Evolutionary conservation across 106 monocot genomes (phyloP).

Genomic region (Iris macrosiphon): DNA sequence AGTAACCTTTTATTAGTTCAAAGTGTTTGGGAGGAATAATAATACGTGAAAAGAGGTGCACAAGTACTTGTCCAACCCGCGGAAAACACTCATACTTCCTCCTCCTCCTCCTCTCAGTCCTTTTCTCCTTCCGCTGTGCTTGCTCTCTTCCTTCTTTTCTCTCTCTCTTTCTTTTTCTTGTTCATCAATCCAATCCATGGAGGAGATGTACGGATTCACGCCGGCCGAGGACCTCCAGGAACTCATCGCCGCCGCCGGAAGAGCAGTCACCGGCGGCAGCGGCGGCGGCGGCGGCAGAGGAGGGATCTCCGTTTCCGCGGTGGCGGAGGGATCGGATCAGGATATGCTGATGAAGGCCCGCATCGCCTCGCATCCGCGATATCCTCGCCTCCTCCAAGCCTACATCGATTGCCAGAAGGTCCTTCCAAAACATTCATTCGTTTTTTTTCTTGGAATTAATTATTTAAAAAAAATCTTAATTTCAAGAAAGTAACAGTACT

Average conservation of each 20-base stretch:
- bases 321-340: neutral
- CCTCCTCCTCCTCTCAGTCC: too few relatives aligned
- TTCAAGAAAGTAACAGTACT: too few relatives aligned
- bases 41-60: too few relatives aligned
- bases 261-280: conserved; percentile 3
- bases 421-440: neutral
- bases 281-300: conserved; percentile 6
- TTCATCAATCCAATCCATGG: too few relatives aligned
- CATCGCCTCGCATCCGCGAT: conserved; percentile 56
- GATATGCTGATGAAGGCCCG: conserved; percentile 26
- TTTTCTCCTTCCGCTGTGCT: too few relatives aligned
- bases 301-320: neutral
- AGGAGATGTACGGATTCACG: conserved; percentile 13
- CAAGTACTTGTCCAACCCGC: too few relatives aligned
- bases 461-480: too few relatives aligned
- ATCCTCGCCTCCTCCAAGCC: conserved; percentile 46
- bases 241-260: neutral
- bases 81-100: too few relatives aligned
- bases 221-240: neutral
- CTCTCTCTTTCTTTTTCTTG: too few relatives aligned
- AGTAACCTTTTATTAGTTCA: too few relatives aligned
- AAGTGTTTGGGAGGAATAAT: too few relatives aligned
- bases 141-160: too few relatives aligned
- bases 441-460: neutral
- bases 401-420: conserved; percentile 68